Percentiles rank a stretch among this genome's conserved stretches.
Conservation (phyloP, 2,329 filamentous ascomycete species). For the Botryosphaeria agaves region DNA sequence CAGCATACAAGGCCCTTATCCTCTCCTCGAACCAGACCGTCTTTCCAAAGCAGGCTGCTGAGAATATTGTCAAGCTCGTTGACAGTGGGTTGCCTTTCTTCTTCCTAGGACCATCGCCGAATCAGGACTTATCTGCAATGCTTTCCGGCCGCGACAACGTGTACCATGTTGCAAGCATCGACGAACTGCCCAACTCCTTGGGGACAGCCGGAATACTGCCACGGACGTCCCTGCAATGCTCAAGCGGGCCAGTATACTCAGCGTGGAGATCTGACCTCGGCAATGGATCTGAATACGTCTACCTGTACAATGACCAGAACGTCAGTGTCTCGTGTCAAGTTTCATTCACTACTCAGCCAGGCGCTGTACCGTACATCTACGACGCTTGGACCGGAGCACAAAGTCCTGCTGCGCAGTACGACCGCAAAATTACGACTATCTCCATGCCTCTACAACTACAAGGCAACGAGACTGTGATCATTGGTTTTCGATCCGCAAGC, state of each 20-base stretch:
- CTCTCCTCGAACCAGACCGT: conserved; percentile 16
- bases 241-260: conserved; percentile 10
- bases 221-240: conserved; percentile 4
- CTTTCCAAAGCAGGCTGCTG: conserved; percentile 17
- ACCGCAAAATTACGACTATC: conserved; percentile 10
- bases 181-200: conserved; percentile 15
- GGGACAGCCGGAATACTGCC: conserved; percentile 15
- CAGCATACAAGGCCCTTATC: conserved; percentile 26
- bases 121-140: conserved; percentile 1
- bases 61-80: conserved; percentile 18
- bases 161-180: conserved; percentile 12
- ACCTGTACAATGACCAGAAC: conserved; percentile 20
- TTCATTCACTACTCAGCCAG: conserved; percentile 2
- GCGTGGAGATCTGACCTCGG: conserved; percentile 16
- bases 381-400: conserved; percentile 26
- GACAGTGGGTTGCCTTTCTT: conserved; percentile 24
- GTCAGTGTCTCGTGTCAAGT: conserved; percentile 3
- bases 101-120: conserved; percentile 10
- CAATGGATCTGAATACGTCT: conserved; percentile 17
- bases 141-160: conserved; percentile 14
- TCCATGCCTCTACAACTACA: conserved; percentile 18
- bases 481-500: conserved; percentile 24
- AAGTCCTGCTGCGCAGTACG: conserved; percentile 16
- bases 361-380: conserved; percentile 16
- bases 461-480: conserved; percentile 21